Evolutionary conservation across 345 rosid genomes (phyloP), one percentile per base, ranked within the genome.

Genomic region (Triadica sebifera): DNA sequence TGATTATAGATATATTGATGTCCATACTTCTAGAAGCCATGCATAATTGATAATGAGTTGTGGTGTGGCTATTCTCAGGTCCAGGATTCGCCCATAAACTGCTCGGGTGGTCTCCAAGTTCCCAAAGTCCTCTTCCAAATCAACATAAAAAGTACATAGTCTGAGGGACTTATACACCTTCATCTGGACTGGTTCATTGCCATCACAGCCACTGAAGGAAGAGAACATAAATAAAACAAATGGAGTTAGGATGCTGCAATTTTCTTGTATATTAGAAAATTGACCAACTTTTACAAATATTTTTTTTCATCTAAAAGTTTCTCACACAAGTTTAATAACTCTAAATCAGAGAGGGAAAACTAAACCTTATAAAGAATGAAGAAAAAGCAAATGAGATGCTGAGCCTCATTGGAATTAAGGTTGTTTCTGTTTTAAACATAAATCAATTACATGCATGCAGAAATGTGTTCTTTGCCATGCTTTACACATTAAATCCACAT

Each of bases 121-220:
- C 60, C 97, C 99, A 74, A 95, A 77, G 69, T 94, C 94, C 85
- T 95, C 99, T 85, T 93, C 97, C 88, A 95, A 80, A 83, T 95
- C 98, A 63, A 89, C 97, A 77, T 89, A 93, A 74, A 95, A 91
- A 38, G 96, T 82, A 97, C 99, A 95, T 22, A 95, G 88, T 79
- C 97, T 86, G 88, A 93, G 85, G 71, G 96, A 91, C 71, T 81
- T 95, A 75, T 95, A 96, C 58, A 95, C 78, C 83, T 87, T 95
- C 87, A 93, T 93, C 93, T 95, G 99, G 45, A 89, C 99, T 24
- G 92, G 99, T 84, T 87, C 94, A 74, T 89, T 85, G 56, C 99
- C 98, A 80, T 91, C 98, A 81, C 92, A 78, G 93, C 97, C 60
- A 95, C 96, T 88, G 87, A 78, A 85, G 69, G 34, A 24, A 6